Percentiles rank a stretch among this genome's conserved stretches.
Evolutionary conservation across 805 yeast genomes (phyloP).

Genomic region (Pichia nakasei): DNA sequence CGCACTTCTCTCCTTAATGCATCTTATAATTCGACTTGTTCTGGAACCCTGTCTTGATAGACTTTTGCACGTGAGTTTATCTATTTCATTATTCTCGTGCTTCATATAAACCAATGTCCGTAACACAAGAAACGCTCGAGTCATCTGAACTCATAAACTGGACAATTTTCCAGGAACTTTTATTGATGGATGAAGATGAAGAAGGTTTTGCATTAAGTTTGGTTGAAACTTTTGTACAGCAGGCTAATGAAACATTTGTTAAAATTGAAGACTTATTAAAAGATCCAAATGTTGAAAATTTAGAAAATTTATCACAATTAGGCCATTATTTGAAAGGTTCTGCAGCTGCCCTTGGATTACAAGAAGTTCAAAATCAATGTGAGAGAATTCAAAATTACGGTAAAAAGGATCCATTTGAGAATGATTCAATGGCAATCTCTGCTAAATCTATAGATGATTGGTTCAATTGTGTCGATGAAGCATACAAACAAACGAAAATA

Average conservation of each 20-base stretch:
- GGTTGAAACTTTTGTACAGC: conserved; percentile 80
- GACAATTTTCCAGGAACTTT: conserved; percentile 78
- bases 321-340: conserved; percentile 96
- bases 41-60: too few species aligned
- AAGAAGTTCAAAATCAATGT: conserved; percentile 75
- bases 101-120: too few species aligned
- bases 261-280: conserved; percentile 54
- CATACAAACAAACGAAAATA: conserved; percentile 41
- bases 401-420: conserved; percentile 30
- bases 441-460: conserved; percentile 28
- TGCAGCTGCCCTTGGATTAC: conserved; percentile 87
- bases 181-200: conserved; percentile 95
- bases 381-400: conserved; percentile 93
- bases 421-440: conserved; percentile 18
- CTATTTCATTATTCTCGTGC: too few species aligned
- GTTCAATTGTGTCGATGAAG: conserved; percentile 40
- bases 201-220: conserved; percentile 79
- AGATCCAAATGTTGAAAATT: conserved; percentile 25
- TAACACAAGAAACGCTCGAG: conserved; percentile 26
- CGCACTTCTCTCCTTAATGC: too few species aligned
- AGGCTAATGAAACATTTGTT: conserved; percentile 70
- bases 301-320: conserved; percentile 55
- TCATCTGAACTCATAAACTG: conserved; percentile 71
- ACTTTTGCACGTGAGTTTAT: too few species aligned
- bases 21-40: too few species aligned